phyloP scores from a whole-genome alignment of 2,329 filamentous ascomycete species.

The Cladophialophora bantiana region DNA sequence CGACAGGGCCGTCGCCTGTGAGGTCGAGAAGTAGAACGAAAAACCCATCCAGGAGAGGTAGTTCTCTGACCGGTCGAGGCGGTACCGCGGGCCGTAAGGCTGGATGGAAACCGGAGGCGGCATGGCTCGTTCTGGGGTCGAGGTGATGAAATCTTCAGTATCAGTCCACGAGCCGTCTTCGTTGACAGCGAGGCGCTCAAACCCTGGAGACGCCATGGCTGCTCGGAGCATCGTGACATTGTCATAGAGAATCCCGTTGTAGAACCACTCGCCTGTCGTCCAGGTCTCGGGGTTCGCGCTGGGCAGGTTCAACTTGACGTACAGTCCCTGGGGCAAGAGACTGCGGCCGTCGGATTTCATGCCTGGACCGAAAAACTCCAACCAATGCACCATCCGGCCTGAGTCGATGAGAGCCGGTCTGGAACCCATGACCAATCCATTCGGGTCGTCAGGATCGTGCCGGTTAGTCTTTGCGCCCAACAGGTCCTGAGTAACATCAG shows the following conservation, averaged over 20 bases:
- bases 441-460: conserved; percentile 28
- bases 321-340: conserved; percentile 38
- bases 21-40: conserved; percentile 59
- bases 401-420: conserved; percentile 36
- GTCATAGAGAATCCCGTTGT: conserved; percentile 61
- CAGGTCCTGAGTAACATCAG: conserved; percentile 40
- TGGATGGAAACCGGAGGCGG: conserved; percentile 44
- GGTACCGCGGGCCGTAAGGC: conserved; percentile 50
- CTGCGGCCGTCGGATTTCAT: conserved; percentile 31
- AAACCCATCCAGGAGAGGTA: conserved; percentile 63
- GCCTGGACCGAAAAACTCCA: conserved; percentile 32
- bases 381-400: conserved; percentile 42
- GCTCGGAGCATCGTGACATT: conserved; percentile 57
- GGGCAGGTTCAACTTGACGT: conserved; percentile 55
- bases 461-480: conserved; percentile 37
- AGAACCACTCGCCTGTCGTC: conserved; percentile 61
- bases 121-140: conserved; percentile 27
- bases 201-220: conserved; percentile 45
- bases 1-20: conserved; percentile 54
- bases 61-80: conserved; percentile 53
- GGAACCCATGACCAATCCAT: conserved; percentile 29
- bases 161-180: conserved; percentile 39
- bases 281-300: conserved; percentile 60
- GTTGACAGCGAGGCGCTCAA: conserved; percentile 34
- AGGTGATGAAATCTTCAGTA: conserved; percentile 24